These are phyloP conservation scores for Castanopsis chinensis DNA, from an alignment of 306 rosid species.

Conservation along the genomic window DNA sequence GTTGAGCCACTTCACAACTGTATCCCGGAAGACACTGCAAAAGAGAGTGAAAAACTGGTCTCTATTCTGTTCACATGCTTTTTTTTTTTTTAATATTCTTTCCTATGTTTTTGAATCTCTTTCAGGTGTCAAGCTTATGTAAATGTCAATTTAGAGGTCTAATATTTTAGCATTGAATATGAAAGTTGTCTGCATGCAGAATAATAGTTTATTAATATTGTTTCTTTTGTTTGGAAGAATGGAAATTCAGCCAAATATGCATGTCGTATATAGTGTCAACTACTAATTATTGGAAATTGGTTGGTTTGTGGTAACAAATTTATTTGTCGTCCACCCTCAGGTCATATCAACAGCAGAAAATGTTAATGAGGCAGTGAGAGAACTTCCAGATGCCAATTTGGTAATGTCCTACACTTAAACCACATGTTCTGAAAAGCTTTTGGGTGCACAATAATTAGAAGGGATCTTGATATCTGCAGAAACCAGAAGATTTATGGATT, in stretches of 20 bases:
- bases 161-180: background rate
- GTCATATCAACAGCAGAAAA: slow-evolving; percentile 83
- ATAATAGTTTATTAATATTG: background rate
- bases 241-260: background rate
- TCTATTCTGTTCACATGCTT: slow-evolving; percentile 25
- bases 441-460: slow-evolving; percentile 22
- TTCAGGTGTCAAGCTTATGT: background rate
- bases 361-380: slow-evolving; percentile 81
- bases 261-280: too few relatives aligned
- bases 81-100: background rate
- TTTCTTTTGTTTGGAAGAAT: background rate
- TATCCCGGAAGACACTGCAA: slow-evolving; percentile 60
- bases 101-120: background rate
- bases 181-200: too few relatives aligned
- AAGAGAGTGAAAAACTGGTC: slow-evolving; percentile 79
- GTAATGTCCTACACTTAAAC: slow-evolving; percentile 34
- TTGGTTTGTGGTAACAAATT: slow-evolving; percentile 1
- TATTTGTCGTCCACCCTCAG: slow-evolving; percentile 38
- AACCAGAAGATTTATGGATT: slow-evolving; percentile 95
- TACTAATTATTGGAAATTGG: background rate
- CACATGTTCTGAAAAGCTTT: slow-evolving; percentile 13
- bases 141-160: slow-evolving; percentile 9
- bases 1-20: slow-evolving; percentile 79
- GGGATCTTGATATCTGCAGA: slow-evolving; percentile 45
- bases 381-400: slow-evolving; percentile 96